Percentiles rank a stretch among this genome's conserved stretches.
Conservation (phyloP, 345 rosid species). For the Bruguiera parviflora region DNA sequence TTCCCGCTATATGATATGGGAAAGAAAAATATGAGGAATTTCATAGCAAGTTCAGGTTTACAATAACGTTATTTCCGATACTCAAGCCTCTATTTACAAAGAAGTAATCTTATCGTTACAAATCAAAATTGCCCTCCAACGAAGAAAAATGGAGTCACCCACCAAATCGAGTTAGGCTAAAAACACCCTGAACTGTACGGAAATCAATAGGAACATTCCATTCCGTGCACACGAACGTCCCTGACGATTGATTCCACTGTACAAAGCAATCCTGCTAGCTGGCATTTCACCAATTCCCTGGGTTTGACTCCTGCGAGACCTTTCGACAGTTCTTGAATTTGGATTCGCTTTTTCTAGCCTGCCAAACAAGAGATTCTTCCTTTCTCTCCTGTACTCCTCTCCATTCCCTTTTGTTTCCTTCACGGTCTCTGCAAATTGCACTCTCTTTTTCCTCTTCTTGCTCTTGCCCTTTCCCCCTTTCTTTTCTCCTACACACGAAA, state of each 20-base stretch:
- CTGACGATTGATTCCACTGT: conserved; percentile 59
- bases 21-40: too few relatives aligned
- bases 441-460: conserved; percentile 54
- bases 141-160: background rate
- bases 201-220: conserved; percentile 41
- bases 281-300: conserved; percentile 24
- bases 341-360: conserved; percentile 12
- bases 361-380: background rate
- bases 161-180: background rate
- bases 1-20: too few relatives aligned
- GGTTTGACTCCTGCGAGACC: conserved; percentile 42
- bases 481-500: conserved; percentile 9
- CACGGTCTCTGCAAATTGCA: conserved; percentile 71
- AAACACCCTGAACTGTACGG: background rate
- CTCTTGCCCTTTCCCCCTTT: conserved; percentile 38
- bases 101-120: too few relatives aligned
- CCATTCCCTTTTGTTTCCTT: conserved; percentile 58
- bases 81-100: too few relatives aligned
- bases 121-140: too few relatives aligned
- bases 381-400: conserved; percentile 48
- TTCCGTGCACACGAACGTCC: conserved; percentile 42
- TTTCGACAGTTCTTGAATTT: conserved; percentile 15
- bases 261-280: conserved; percentile 58
- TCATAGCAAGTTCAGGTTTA: too few relatives aligned
- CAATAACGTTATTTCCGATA: too few relatives aligned